Evolutionary conservation across 805 yeast species (phyloP).

Genomic region (Yamadazyma nakazawae): DNA sequence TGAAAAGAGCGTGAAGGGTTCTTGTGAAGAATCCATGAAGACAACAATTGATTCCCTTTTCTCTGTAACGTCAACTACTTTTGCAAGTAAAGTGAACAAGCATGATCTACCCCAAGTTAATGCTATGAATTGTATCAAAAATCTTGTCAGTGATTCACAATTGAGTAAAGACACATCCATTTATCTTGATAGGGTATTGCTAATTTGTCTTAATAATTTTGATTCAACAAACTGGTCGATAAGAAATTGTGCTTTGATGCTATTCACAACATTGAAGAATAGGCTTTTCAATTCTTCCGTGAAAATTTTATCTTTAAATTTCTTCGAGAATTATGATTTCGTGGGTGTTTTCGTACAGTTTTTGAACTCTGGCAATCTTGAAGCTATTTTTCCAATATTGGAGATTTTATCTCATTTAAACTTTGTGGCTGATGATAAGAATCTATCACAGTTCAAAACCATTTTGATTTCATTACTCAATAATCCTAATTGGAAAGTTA

Average conservation of each 20-base stretch:
- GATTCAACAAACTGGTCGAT: slow-evolving; percentile 75
- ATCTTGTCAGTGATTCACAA: slow-evolving; percentile 67
- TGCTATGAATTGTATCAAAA: slow-evolving; percentile 82
- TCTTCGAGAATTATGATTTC: slow-evolving; percentile 65
- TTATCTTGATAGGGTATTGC: slow-evolving; percentile 56
- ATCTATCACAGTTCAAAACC: slow-evolving; percentile 53
- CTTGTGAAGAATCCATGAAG: slow-evolving; percentile 31
- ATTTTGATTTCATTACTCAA: slow-evolving; percentile 47
- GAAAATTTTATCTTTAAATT: slow-evolving; percentile 55
- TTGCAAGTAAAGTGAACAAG: slow-evolving; percentile 44
- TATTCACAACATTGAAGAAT: slow-evolving; percentile 80
- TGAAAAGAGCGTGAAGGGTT: slow-evolving; percentile 22
- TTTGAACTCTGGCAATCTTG: slow-evolving; percentile 39
- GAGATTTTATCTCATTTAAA: slow-evolving; percentile 69
- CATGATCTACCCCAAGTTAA: slow-evolving; percentile 88
- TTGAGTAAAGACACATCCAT: slow-evolving; percentile 51
- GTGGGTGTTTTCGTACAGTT: slow-evolving; percentile 44
- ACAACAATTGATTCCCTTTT: slow-evolving; percentile 51
- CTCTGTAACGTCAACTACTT: slow-evolving; percentile 54
- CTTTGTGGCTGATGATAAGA: slow-evolving; percentile 45
- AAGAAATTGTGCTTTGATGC: slow-evolving; percentile 90
- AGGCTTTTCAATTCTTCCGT: slow-evolving; percentile 66
- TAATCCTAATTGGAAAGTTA: slow-evolving; percentile 69
- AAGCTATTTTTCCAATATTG: slow-evolving; percentile 70
- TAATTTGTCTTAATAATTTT: slow-evolving; percentile 60